Evolutionary conservation across 2,329 filamentous ascomycete species (phyloP).

Genomic region (Cercospora citrullina): DNA sequence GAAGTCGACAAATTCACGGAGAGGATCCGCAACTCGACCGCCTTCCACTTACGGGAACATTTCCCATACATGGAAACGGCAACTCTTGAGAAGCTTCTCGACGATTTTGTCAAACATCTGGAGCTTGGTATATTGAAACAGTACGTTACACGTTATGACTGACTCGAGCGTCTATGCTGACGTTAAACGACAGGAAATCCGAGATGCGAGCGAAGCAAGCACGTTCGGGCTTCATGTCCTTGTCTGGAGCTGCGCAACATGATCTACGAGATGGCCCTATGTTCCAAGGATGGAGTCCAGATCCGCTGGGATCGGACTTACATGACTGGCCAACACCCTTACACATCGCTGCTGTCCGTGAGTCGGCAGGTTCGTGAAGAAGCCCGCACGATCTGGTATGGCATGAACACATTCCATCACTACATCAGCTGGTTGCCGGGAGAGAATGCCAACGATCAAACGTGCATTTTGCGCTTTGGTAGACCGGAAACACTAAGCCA

Average conservation of each 20-base stretch:
- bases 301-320: background rate
- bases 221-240: conserved; percentile 13
- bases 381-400: background rate
- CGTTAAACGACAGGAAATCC: background rate
- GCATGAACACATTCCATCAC: background rate
- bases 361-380: background rate
- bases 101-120: background rate
- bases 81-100: background rate
- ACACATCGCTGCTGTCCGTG: background rate
- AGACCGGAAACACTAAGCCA: too few relatives aligned
- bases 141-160: background rate
- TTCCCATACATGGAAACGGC: conserved; percentile 10
- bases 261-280: conserved; percentile 7
- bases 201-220: background rate
- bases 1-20: background rate
- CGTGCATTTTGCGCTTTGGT: background rate
- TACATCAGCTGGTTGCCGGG: background rate
- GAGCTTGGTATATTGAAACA: background rate
- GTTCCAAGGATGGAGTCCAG: background rate
- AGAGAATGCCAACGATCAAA: background rate
- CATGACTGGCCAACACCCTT: background rate
- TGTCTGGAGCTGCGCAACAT: conserved; percentile 12
- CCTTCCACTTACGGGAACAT: background rate
- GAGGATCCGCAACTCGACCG: background rate
- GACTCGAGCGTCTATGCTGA: background rate